Base-by-base conservation (phyloP, 2,329 filamentous ascomycete species). In the Sporothrix mexicana region DNA sequence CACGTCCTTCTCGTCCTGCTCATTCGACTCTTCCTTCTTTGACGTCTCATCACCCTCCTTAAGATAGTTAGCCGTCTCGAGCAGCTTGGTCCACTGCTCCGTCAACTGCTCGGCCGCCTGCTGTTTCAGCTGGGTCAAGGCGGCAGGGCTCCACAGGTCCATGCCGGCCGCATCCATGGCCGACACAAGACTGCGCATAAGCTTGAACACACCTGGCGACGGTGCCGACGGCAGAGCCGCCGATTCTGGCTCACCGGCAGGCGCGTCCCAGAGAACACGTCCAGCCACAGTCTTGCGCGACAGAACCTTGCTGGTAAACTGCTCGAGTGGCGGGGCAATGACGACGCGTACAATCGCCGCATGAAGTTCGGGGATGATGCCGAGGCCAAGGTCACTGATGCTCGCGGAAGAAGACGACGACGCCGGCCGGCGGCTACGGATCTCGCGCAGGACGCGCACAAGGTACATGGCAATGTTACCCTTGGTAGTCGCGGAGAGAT, bases 181-280 rank as follows among this genome's bases (percentile, higher is more conserved):
- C 64, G 83, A 82, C 4, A 88, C 88, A 41, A 97, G 79, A 61
- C 85, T 85, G 30, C 89, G 88, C 67, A 98, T 78, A 71, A 97
- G 90, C 74, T 87, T 88, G 78, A 97, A 97, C 0, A 90, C 84
- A 23, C 86, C 85, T 0, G 93, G 90, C 0, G 93, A 95, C 0
- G 94, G 94, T 77, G 96, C 93, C 6, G 90, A 86, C 0, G 95
- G 95, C 57, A 97, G 80, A 36, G 89, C 85, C 0, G 93, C 92
- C 51, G 88, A 84, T 0, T 93, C 30, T 36, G 30, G 30, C 7
- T 36, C 30, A 36, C 30, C 93, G 93, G 94, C 0, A 93, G 93
- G 78, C 95, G 92, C 93, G 79, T 97, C 94, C 95, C 95, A 98
- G 0, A 98, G 84, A 0, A 88, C 85, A 69, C 90, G 86, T 7